Evolutionary conservation across 352 stramenopile species (phyloP), one percentile per base, ranked within the genome.

Genomic region (Globisporangium cederbergense): DNA sequence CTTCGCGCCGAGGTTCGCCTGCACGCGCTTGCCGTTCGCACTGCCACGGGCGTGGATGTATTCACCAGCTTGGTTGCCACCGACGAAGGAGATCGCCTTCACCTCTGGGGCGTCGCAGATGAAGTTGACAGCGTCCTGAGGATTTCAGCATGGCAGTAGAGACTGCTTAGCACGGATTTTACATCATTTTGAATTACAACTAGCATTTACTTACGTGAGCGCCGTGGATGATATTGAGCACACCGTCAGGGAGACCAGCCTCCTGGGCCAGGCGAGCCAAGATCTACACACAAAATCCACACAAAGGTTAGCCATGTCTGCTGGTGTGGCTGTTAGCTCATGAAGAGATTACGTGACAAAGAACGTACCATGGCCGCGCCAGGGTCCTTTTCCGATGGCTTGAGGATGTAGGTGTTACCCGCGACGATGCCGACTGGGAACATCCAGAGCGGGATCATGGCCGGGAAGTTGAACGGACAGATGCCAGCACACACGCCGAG

Each of bases 351-450:
- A 40, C 16, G 50, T 40, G 2, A 16, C 1, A 40, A 42, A 30
- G 3, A 9, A 49, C 58, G 18, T 63, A 85, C 76, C 88, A 98
- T 97, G 28, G 88, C 75, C 25, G 88, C 86, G 14, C 89, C 88
- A 8, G 93, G 93, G 67, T 94, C 89, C 73, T 97, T 97, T 75
- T 98, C 95, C 11, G 88, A 97, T 4, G 95, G 94, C 81, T 99
- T 99, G 42, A 99, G 76, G 11, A 99, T 76, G 75, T 98, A 98
- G 10, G 96, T 98, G 81, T 99, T 99, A 38, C 97, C 97, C 16
- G 82, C 86, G 45, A 97, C 91, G 25, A 89, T 90, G 25, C 81
- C 86, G 10, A 95, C 84, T 30, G 90, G 89, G 74, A 97, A 88
- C 91, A 94, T 93, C 90, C 89, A 97, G 0, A 99, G 71, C 16